A percentile compares a stretch with the other conserved stretches of the same genome.
phyloP scores from a whole-genome alignment of 768 basidiomycete genomes.

The Trametes cinnabarina region DNA sequence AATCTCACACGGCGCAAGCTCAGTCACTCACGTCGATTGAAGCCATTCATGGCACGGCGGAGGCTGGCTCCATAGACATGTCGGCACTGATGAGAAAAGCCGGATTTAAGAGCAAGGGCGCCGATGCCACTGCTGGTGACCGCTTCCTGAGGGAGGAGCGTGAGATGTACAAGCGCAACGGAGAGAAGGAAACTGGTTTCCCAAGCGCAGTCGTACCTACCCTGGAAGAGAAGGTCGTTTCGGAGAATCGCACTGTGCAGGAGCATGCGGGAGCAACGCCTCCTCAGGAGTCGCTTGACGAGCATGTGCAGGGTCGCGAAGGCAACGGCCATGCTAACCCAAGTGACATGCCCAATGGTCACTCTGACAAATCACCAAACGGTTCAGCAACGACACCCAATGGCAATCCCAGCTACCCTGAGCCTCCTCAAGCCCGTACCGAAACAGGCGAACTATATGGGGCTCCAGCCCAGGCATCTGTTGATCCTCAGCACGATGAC shows the following conservation, averaged over 20 bases:
- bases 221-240: conserved; percentile 62
- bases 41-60: conserved; percentile 43
- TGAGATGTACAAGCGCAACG: conserved; percentile 50
- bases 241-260: conserved; percentile 36
- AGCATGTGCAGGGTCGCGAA: neutral
- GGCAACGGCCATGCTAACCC: neutral
- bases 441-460: conserved; percentile 49
- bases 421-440: conserved; percentile 34
- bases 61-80: conserved; percentile 36
- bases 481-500: conserved; percentile 41
- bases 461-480: conserved; percentile 52
- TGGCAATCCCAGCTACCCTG: neutral
- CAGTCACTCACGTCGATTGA: conserved; percentile 7
- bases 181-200: conserved; percentile 53
- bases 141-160: conserved; percentile 47
- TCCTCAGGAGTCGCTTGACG: conserved; percentile 33
- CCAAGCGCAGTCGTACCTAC: conserved; percentile 64
- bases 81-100: conserved; percentile 41
- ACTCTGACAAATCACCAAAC: neutral
- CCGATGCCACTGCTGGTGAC: conserved; percentile 42
- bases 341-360: neutral
- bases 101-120: conserved; percentile 41
- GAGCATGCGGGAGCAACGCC: conserved; percentile 31
- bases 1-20: too few relatives aligned
- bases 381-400: conserved; percentile 10